Percentiles rank a stretch among this genome's conserved stretches.
Evolutionary conservation across 768 basidiomycete genomes (phyloP).

Genomic region (Hygrophorus pudorinus): DNA sequence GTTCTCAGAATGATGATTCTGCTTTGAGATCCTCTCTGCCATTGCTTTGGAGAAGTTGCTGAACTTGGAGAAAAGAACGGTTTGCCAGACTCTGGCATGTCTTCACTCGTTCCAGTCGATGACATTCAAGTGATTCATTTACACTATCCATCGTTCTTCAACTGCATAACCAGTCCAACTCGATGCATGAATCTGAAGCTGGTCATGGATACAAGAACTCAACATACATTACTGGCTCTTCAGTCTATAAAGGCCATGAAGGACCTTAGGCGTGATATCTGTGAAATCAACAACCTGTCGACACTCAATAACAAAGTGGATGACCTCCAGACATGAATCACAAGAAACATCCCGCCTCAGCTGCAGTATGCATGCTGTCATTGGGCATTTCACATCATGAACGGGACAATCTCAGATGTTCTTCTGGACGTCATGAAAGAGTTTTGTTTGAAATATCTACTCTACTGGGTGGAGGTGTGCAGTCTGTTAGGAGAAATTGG

Average conservation of each 20-base stretch:
- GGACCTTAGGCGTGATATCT: not conserved
- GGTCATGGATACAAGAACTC: not conserved
- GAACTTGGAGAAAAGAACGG: not conserved
- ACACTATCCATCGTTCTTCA: no score
- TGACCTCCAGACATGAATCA: not conserved
- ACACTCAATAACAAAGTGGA: not conserved
- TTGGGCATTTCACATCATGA: constrained; percentile 10
- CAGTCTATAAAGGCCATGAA: not conserved
- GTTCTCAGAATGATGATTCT: not conserved
- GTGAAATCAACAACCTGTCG: not conserved
- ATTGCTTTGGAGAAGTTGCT: not conserved
- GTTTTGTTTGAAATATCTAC: constrained; percentile 8
- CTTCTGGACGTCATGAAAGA: constrained; percentile 3
- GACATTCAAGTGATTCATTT: not conserved
- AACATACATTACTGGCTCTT: not conserved
- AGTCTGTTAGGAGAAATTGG: not conserved
- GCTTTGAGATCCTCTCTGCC: not conserved
- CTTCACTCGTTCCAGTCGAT: not conserved
- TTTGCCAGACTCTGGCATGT: not conserved
- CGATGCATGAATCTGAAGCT: not conserved
- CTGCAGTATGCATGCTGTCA: constrained; percentile 13
- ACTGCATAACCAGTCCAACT: not conserved
- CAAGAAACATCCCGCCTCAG: constrained; percentile 4
- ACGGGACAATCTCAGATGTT: not conserved
- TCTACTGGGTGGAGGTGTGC: constrained; percentile 14